Percentiles rank a stretch among this genome's conserved stretches.
phyloP scores from a whole-genome alignment of 352 stramenopile species.

The Bremia lactucae region DNA sequence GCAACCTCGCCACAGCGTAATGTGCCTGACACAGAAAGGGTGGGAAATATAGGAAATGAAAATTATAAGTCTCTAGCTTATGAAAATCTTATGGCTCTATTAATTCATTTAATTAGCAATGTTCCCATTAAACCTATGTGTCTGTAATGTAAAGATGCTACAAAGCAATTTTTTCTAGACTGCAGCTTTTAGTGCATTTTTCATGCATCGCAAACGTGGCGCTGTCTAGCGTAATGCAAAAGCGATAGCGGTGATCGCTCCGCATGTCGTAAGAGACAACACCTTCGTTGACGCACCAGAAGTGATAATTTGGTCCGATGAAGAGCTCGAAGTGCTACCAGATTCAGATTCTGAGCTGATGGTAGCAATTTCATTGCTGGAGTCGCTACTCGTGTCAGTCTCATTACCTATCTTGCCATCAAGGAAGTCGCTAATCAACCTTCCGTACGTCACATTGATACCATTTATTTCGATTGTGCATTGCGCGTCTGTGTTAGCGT shows the following conservation, averaged over 20 bases:
- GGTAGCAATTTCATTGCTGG: slow-evolving; percentile 4
- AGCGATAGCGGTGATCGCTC: slow-evolving; percentile 14
- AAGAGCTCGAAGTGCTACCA: slow-evolving; percentile 2
- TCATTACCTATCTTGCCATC: slow-evolving; percentile 53
- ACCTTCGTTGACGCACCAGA: slow-evolving; percentile 2
- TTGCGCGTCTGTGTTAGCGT: slow-evolving; percentile 37
- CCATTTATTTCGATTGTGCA: slow-evolving; percentile 37
- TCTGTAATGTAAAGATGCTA: too few species aligned
- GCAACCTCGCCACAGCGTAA: too few species aligned
- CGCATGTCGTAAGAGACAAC: slow-evolving; percentile 10
- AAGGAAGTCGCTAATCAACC: slow-evolving; percentile 37
- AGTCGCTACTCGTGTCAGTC: slow-evolving; percentile 18
- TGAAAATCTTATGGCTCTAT: too few species aligned
- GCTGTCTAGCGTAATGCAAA: slow-evolving; percentile 10
- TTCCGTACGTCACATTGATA: slow-evolving; percentile 26
- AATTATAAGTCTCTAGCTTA: too few species aligned
- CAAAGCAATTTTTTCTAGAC: not conserved
- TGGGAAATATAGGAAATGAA: too few species aligned
- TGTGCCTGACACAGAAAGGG: too few species aligned
- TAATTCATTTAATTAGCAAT: too few species aligned
- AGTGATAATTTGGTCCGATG: slow-evolving; percentile 2
- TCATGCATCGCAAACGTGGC: not conserved
- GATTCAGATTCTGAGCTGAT: slow-evolving; percentile 14
- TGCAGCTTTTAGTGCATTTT: not conserved
- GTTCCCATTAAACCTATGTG: too few species aligned